Evolutionary conservation across 805 yeast species (phyloP), one percentile per base, ranked within the genome.

Genomic region (Saccharomycopsis sp.): DNA sequence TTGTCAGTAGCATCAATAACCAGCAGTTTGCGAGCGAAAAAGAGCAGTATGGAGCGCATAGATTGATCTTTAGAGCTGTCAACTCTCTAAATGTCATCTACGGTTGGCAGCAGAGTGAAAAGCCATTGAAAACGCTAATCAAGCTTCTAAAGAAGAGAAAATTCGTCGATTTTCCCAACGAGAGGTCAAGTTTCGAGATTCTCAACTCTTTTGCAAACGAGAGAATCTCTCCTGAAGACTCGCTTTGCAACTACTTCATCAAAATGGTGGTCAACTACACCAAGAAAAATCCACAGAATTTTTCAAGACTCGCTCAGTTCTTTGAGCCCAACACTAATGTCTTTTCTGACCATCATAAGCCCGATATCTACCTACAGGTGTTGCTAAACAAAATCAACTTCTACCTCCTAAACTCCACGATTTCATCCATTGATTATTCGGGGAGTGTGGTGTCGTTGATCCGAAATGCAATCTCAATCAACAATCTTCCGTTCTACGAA

Each of bases 321-420:
- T 57, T 60, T 55, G 63, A 60, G 44, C 60, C 63, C 15, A 57
- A 57, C 21, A 21, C 61, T 7, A 57, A 52, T 41, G 24, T 57
- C 9, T 57, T 54, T 34, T 52, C 54, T 16, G 58, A 54, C 40
- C 56, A 57, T 15, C 40, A 41, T 9, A 54, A 57, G 40, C 60
- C 60, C 21, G 61, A 60, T 34, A 48, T 53, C 14, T 57, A 54
- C 50, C 40, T 60, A 12, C 63, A 60, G 51, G 58, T 60, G 7
- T 60, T 54, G 16, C 51, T 55, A 21, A 60, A 60, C 37, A 60
- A 60, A 50, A 53, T 60, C 23, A 60, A 60, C 34, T 55, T 60
- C 8, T 54, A 34, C 29, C 51, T 53, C 14, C n/a, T 60, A 51
- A 60, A 48, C 57, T 37, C 56, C 14, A 54, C 34, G 14, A 40